These are phyloP conservation scores for Meripilus lineatus DNA, from an alignment of 1,284 basidiomycete species.

Conservation along the genomic window DNA sequence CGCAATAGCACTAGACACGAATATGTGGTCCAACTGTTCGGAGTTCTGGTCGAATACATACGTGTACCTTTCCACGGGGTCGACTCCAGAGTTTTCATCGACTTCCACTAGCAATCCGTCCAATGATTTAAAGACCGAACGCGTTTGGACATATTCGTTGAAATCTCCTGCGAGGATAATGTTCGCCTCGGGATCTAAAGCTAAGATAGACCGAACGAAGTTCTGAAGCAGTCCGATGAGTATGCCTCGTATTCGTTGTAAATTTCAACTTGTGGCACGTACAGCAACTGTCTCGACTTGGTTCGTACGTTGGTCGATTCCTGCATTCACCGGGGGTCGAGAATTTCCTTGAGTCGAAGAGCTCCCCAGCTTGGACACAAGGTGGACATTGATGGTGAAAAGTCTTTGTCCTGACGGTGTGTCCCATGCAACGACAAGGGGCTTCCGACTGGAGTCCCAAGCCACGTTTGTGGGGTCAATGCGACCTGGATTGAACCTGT, in stretches of 20 bases:
- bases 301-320: slow-evolving; percentile 41
- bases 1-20: slow-evolving; percentile 46
- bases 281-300: slow-evolving; percentile 49
- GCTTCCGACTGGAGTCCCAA: slow-evolving; percentile 53
- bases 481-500: slow-evolving; percentile 57
- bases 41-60: slow-evolving; percentile 58
- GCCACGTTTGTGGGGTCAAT: slow-evolving; percentile 56
- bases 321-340: slow-evolving; percentile 52
- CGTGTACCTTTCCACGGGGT: slow-evolving; percentile 51
- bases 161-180: slow-evolving; percentile 58
- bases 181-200: slow-evolving; percentile 40
- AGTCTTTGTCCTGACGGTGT: slow-evolving; percentile 40
- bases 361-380: slow-evolving; percentile 52
- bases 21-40: slow-evolving; percentile 55
- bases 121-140: slow-evolving; percentile 46
- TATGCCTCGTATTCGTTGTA: neutral
- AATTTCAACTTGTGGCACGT: slow-evolving; percentile 17
- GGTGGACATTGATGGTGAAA: slow-evolving; percentile 57
- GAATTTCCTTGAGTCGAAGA: slow-evolving; percentile 49
- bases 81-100: slow-evolving; percentile 44
- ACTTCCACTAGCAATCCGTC: slow-evolving; percentile 40
- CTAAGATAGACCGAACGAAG: slow-evolving; percentile 45
- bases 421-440: slow-evolving; percentile 52
- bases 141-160: slow-evolving; percentile 54
- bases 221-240: slow-evolving; percentile 25